A percentile compares a stretch with the other conserved stretches of the same genome.
Conservation (phyloP, 352 stramenopile genomes). For the Blastocystis sp. region DNA sequence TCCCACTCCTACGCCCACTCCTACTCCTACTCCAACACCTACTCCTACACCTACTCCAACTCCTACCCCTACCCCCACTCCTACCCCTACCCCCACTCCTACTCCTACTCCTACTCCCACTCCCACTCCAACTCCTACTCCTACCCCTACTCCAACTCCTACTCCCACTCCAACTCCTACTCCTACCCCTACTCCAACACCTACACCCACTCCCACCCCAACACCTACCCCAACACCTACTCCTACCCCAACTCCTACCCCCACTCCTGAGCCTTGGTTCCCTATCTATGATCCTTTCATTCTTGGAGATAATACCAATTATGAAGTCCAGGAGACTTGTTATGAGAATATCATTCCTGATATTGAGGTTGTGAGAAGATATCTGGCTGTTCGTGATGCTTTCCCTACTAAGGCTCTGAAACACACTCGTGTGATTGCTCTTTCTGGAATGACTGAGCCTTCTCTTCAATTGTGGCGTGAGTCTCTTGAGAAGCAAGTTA, state of each 20-base stretch:
- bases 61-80: neutral
- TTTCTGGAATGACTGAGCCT: neutral
- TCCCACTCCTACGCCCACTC: too few species aligned
- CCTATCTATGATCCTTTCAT: slow-evolving; percentile 61
- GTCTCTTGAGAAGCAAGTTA: neutral
- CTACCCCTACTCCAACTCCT: slow-evolving; percentile 11
- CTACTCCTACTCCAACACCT: too few species aligned
- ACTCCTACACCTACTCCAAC: too few species aligned
- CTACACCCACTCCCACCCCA: neutral
- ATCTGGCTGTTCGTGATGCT: slow-evolving; percentile 31
- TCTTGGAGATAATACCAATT: slow-evolving; percentile 40
- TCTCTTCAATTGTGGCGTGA: neutral
- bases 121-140: slow-evolving; percentile 7
- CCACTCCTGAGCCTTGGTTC: slow-evolving; percentile 31
- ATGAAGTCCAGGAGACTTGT: neutral
- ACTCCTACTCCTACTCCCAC: slow-evolving; percentile 4
- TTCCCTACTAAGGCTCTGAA: slow-evolving; percentile 14
- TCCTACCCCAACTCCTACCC: too few species aligned
- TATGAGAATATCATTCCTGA: neutral
- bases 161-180: slow-evolving; percentile 4
- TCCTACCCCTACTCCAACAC: neutral
- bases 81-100: neutral
- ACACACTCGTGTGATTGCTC: slow-evolving; percentile 55
- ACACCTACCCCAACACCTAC: neutral
- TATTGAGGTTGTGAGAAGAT: neutral